Conservation (phyloP, 148 eudicot genomes). For the Vaccinium vitisidaea region DNA sequence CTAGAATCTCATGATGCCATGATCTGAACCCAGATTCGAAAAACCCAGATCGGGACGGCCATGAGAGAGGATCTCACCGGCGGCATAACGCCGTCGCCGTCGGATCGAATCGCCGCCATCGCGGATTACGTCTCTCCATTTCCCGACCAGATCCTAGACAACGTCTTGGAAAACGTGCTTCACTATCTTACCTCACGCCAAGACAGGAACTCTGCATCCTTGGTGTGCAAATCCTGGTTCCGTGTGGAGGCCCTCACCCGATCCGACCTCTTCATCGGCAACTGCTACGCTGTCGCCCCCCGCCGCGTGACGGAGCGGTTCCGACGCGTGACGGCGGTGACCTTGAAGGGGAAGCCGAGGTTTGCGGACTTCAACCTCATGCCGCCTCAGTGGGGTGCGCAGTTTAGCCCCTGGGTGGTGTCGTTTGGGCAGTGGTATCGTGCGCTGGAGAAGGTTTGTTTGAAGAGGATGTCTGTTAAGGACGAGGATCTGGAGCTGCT, state of each 20-base stretch:
- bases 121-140: constrained; percentile 30
- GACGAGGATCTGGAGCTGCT: constrained; percentile 53
- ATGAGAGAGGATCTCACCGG: background rate
- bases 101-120: constrained; percentile 14
- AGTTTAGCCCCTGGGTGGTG: constrained; percentile 43
- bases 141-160: constrained; percentile 74
- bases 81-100: constrained; percentile 12
- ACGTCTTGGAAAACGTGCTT: constrained; percentile 73
- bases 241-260: constrained; percentile 63
- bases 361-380: constrained; percentile 73
- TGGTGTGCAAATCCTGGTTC: constrained; percentile 75
- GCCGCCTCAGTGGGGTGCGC: constrained; percentile 68
- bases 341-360: constrained; percentile 67
- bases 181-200: constrained; percentile 47
- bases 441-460: constrained; percentile 45
- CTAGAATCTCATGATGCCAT: background rate
- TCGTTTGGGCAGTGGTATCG: constrained; percentile 42
- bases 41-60: constrained; percentile 17
- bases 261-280: constrained; percentile 66
- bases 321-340: constrained; percentile 36
- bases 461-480: constrained; percentile 62
- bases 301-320: constrained; percentile 49
- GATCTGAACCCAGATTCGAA: background rate
- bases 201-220: constrained; percentile 64
- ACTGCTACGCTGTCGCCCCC: constrained; percentile 64